Base-by-base conservation (phyloP, 768 basidiomycete species). In the Boletus rufocinnamomeus region DNA sequence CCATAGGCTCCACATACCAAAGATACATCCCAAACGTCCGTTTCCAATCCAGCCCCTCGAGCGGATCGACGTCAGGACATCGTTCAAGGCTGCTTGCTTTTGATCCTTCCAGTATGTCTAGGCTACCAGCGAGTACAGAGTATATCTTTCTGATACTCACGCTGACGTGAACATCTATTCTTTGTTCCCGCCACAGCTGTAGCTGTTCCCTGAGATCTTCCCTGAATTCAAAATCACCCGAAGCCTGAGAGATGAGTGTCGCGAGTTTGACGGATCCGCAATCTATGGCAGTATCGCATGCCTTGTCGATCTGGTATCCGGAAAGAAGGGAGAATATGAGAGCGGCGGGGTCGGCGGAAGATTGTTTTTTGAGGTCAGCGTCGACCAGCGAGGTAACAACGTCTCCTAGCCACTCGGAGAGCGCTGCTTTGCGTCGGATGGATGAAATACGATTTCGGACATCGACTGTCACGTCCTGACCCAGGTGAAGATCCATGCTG, bases 21-120 rank as follows among this genome's bases (percentile, higher is more conserved):
- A 98, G 75, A 60, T 88, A 87, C 45, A 98, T 75, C 3, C 93
- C 97, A 69, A 98, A 91, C 1, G 88, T 87, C 21, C 94, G 85
- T 71, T 94, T 95, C 97, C 97, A 99, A 69, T 97, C 95, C 53
- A 98, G 73, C 0, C 84, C 89, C 52, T 86, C 77, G 19, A 85
- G 78, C 6, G 97, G 77, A 55, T 84, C 76, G 28, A 92, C 68
- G 55, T 88, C 85, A 14, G 77, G 70, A 67, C 79, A 80, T 47
- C 82, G 82, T 62, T 80, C 78, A 25, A 80, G 64, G 19, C 82
- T 84, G 28, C 77, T 77, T 3, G 82, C 82, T 59, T 74, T 79
- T 50, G 78, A 81, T 32, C 81, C 85, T 45, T 82, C 79, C 11
- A 87, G 77, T 7, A 84, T 71, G 59, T 83, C 81, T 58, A 85